These are phyloP conservation scores for Artemisia argyi DNA, from an alignment of 129 eudicot genomes.

Conservation along the genomic window DNA sequence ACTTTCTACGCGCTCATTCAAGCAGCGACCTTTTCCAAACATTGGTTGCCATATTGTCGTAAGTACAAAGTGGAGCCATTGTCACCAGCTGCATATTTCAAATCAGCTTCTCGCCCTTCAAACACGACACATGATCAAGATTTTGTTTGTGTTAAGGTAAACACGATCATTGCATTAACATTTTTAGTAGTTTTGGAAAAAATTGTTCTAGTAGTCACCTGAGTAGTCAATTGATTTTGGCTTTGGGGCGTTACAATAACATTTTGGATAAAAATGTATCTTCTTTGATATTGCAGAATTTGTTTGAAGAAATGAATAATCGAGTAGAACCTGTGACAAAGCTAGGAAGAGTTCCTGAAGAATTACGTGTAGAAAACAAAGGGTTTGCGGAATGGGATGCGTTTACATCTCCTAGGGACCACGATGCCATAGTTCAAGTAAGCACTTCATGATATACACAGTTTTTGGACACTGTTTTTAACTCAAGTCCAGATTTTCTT, in stretches of 20 bases:
- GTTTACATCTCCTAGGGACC: constrained; percentile 49
- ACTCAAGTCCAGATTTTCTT: background rate
- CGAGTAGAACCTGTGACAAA: constrained; percentile 44
- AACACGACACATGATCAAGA: constrained; percentile 32
- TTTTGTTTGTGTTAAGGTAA: constrained; percentile 49
- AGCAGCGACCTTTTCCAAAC: constrained; percentile 58
- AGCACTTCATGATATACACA: too few species aligned
- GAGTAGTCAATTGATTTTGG: too few species aligned
- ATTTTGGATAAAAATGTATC: too few species aligned
- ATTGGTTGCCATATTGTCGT: constrained; percentile 83
- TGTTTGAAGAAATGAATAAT: constrained; percentile 58
- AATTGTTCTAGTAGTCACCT: too few species aligned
- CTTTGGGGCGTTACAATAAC: background rate
- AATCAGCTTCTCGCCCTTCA: constrained; percentile 22
- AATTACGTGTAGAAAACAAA: constrained; percentile 32
- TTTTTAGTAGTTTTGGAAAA: background rate
- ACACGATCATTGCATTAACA: background rate
- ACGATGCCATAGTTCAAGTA: constrained; percentile 60
- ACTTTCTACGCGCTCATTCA: constrained; percentile 71
- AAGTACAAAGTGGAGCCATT: constrained; percentile 58
- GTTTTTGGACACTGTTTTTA: background rate
- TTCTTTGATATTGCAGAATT: constrained; percentile 27
- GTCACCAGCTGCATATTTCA: constrained; percentile 71
- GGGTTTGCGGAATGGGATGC: constrained; percentile 65
- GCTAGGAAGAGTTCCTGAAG: constrained; percentile 42